These are phyloP conservation scores for Klebsormidium nitens DNA, from an alignment of 139 green algal genomes.

Conservation along the genomic window DNA sequence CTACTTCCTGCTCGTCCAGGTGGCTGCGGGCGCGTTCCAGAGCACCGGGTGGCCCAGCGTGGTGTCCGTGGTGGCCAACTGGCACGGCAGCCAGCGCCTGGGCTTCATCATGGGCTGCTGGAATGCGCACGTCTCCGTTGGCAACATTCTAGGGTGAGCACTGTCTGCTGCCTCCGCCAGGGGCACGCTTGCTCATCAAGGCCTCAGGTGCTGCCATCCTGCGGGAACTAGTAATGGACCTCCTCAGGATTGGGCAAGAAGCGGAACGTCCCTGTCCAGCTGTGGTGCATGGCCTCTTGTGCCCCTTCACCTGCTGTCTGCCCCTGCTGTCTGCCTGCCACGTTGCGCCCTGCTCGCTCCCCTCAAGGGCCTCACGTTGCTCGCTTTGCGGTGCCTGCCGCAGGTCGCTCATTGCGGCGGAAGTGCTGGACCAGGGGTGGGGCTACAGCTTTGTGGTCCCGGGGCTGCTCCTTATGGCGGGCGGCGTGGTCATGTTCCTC, in stretches of 20 bases:
- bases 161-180: too few species aligned
- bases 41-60: slow-evolving; percentile 89
- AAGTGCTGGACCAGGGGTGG: slow-evolving; percentile 66
- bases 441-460: slow-evolving; percentile 85
- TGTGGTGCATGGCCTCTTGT: too few species aligned
- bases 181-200: too few species aligned
- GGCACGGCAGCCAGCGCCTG: slow-evolving; percentile 87
- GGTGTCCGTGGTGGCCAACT: slow-evolving; percentile 88
- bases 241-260: too few species aligned
- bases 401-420: slow-evolving; percentile 71
- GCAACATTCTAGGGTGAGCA: slow-evolving; percentile 91
- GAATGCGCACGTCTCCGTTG: slow-evolving; percentile 91
- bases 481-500: slow-evolving; percentile 27
- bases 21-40: slow-evolving; percentile 75
- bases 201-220: too few species aligned
- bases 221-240: too few species aligned
- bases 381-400: too few species aligned
- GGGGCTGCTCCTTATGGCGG: slow-evolving; percentile 40
- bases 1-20: slow-evolving; percentile 74
- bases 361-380: too few species aligned
- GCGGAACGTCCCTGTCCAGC: too few species aligned
- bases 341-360: too few species aligned
- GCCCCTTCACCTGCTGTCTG: too few species aligned
- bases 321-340: too few species aligned
- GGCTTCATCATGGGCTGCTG: slow-evolving; percentile 93